Percentiles rank a stretch among this genome's conserved stretches.
Conservation (phyloP, 805 yeast species). For the Nakazawaea wyomingensis region DNA sequence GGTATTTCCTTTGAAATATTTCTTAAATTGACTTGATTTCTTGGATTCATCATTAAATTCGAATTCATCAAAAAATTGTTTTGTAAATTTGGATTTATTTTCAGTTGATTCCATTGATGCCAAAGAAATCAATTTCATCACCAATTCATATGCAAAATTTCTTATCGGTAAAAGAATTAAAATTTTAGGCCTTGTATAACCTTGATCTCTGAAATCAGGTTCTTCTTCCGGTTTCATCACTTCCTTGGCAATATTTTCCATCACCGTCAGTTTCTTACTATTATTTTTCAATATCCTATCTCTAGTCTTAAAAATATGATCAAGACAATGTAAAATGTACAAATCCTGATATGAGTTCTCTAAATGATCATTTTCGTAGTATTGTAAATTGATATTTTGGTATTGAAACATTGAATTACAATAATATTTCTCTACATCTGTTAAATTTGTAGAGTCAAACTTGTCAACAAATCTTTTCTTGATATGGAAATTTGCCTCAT, state of each 20-base stretch:
- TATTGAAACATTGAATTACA: conserved; percentile 68
- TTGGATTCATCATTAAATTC: conserved; percentile 29
- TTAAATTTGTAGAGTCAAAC: conserved; percentile 27
- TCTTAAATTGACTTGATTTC: conserved; percentile 82
- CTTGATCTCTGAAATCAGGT: conserved; percentile 82
- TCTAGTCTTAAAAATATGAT: conserved; percentile 83
- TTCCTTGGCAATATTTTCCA: conserved; percentile 32
- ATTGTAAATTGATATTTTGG: conserved; percentile 59
- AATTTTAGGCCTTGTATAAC: conserved; percentile 90
- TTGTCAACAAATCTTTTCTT: conserved; percentile 37
- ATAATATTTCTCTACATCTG: conserved; percentile 44
- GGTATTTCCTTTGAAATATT: conserved; percentile 79
- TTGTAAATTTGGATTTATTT: conserved; percentile 67
- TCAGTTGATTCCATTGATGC: conserved; percentile 75
- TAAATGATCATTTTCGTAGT: conserved; percentile 40
- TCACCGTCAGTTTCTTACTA: conserved; percentile 41
- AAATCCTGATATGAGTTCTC: conserved; percentile 45
- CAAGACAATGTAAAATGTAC: conserved; percentile 66
- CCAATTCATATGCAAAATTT: conserved; percentile 65
- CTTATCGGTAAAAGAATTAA: conserved; percentile 81
- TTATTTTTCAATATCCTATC: conserved; percentile 80
- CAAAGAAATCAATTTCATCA: conserved; percentile 53
- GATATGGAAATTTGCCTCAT: conserved; percentile 32
- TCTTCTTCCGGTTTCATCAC: conserved; percentile 25
- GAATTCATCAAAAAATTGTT: conserved; percentile 56